A percentile compares a stretch with the other conserved stretches of the same genome.
Evolutionary conservation across 2,329 filamentous ascomycete species (phyloP).

Genomic region (Phialophora tarda): DNA sequence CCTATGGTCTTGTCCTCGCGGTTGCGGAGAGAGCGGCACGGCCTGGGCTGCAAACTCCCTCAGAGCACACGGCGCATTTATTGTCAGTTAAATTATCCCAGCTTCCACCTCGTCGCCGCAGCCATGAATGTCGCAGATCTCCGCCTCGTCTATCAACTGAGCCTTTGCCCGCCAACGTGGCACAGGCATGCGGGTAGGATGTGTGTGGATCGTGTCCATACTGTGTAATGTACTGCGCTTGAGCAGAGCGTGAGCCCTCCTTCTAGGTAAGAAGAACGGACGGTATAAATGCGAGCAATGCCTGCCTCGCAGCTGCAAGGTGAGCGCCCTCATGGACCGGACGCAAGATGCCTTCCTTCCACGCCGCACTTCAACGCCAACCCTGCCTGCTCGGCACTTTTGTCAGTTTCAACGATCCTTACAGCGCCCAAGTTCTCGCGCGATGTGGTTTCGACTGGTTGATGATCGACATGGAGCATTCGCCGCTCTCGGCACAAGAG

Average conservation of each 20-base stretch:
- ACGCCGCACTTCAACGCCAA: not conserved
- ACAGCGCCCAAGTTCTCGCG: conserved; percentile 41
- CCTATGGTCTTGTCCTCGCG: not conserved
- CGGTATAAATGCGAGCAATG: not conserved
- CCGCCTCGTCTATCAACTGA: conserved; percentile 1
- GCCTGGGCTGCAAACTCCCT: not conserved
- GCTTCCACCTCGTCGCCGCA: not conserved
- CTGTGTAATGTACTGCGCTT: not conserved
- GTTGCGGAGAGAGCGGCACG: not conserved
- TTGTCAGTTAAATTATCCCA: not conserved
- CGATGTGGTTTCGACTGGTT: conserved; percentile 60
- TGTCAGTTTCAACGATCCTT: conserved; percentile 20
- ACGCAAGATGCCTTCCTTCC: conserved; percentile 17
- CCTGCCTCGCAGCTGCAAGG: not conserved
- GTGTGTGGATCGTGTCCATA: not conserved
- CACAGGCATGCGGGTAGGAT: not conserved
- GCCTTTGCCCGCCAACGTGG: conserved; percentile 8
- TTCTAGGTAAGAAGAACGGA: not conserved
- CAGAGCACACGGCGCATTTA: not conserved
- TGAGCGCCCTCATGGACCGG: not conserved
- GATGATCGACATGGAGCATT: conserved; percentile 61
- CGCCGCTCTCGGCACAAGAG: conserved; percentile 57
- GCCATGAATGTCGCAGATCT: not conserved
- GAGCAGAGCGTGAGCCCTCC: not conserved
- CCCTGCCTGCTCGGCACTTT: conserved; percentile 12